A percentile compares a stretch with the other conserved stretches of the same genome.
Evolutionary conservation across 306 rosid genomes (phyloP).

Genomic region (Vicia villosa): DNA sequence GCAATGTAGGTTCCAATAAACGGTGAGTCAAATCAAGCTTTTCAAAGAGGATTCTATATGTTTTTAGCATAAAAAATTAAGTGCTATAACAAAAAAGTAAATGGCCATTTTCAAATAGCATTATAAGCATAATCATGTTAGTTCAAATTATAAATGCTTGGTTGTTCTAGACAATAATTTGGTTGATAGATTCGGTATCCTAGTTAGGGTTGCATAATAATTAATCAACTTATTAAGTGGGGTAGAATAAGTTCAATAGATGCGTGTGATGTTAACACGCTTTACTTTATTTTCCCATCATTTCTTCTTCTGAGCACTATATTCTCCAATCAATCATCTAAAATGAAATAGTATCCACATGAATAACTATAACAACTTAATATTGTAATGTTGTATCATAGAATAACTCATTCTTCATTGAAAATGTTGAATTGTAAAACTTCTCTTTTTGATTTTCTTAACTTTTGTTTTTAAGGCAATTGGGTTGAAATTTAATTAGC

Average conservation of each 20-base stretch:
- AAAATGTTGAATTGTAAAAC: too few species aligned
- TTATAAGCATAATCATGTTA: slow-evolving; percentile 13
- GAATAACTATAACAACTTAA: neutral
- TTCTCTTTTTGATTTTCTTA: too few species aligned
- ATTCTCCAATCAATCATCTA: slow-evolving; percentile 20
- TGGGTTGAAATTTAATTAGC: too few species aligned
- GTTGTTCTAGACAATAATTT: slow-evolving; percentile 24
- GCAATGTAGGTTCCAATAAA: neutral
- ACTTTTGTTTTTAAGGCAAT: too few species aligned
- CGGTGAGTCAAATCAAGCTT: slow-evolving; percentile 10
- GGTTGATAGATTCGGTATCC: slow-evolving; percentile 36
- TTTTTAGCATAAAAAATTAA: too few species aligned
- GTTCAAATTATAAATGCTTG: neutral
- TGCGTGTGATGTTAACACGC: slow-evolving; percentile 17
- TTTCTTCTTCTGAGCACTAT: slow-evolving; percentile 25
- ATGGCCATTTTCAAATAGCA: slow-evolving; percentile 23
- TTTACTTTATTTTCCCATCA: slow-evolving; percentile 28
- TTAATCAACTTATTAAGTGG: slow-evolving; percentile 23
- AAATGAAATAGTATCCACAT: neutral
- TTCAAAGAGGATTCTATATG: slow-evolving; percentile 3
- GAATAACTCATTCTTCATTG: neutral
- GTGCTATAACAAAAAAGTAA: neutral
- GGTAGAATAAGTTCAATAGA: slow-evolving; percentile 29
- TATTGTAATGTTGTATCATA: too few species aligned
- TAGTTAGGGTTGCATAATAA: slow-evolving; percentile 29